A percentile compares a stretch with the other conserved stretches of the same genome.
Conservation (phyloP, 2,329 filamentous ascomycete genomes). For the Pseudogymnoascus sp. region DNA sequence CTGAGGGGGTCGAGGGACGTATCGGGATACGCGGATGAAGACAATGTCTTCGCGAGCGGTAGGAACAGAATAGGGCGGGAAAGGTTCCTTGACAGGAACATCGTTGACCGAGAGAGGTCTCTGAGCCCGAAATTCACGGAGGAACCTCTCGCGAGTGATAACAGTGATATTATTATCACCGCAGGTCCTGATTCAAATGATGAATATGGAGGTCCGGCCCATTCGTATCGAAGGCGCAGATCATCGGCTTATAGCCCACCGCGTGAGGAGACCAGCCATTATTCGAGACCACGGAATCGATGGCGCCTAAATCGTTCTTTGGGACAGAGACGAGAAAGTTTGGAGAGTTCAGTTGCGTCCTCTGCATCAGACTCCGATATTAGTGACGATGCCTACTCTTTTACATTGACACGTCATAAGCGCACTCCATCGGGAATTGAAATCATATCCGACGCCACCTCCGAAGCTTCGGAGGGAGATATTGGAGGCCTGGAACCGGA, state of each 20-base stretch:
- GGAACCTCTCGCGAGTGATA: conserved; percentile 3
- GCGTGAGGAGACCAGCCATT: background rate
- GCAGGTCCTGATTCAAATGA: conserved; percentile 6
- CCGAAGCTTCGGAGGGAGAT: conserved; percentile 4
- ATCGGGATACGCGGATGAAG: background rate
- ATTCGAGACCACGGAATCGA: background rate
- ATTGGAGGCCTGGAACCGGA: background rate
- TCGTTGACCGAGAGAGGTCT: background rate
- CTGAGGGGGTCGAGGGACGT: background rate
- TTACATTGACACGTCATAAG: conserved; percentile 2
- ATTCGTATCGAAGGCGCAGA: background rate
- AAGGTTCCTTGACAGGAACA: background rate
- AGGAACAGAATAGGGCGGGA: background rate
- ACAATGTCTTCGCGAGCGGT: background rate
- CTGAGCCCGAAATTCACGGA: conserved; percentile 1
- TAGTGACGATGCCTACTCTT: conserved; percentile 5
- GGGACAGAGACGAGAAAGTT: background rate
- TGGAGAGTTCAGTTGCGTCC: background rate
- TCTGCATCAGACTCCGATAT: background rate
- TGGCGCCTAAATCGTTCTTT: background rate
- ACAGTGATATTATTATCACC: conserved; percentile 5
- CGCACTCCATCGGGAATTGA: background rate
- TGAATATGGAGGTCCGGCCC: background rate
- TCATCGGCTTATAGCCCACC: background rate
- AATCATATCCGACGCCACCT: background rate